These are phyloP conservation scores for Vararia minispora DNA, from an alignment of 768 basidiomycete genomes.

Conservation along the genomic window DNA sequence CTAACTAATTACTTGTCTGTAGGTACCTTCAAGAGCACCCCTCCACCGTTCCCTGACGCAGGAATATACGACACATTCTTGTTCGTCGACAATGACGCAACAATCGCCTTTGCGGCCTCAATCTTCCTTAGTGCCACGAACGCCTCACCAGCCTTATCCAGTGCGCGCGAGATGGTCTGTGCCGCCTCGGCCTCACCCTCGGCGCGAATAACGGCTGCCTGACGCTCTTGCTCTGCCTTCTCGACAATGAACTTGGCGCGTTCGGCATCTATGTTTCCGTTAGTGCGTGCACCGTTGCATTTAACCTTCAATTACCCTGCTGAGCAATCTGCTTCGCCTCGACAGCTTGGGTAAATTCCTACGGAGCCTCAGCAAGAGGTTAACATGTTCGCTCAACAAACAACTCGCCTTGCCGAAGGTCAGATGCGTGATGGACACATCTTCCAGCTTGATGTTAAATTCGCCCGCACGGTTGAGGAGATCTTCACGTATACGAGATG, in stretches of 20 bases:
- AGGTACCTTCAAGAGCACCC: conserved; percentile 77
- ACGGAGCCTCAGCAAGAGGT: conserved; percentile 6
- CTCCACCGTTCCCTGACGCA: conserved; percentile 61
- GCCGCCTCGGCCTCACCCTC: conserved; percentile 99
- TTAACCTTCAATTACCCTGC: conserved; percentile 49
- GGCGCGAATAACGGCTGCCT: conserved; percentile 95
- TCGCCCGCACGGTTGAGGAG: conserved; percentile 88
- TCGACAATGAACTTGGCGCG: conserved; percentile 99
- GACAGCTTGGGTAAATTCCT: conserved; percentile 97
- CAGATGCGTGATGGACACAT: conserved; percentile 91
- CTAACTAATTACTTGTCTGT: conserved; percentile 32
- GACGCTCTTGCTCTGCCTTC: conserved; percentile 98
- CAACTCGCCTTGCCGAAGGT: conserved; percentile 71
- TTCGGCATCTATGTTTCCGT: conserved; percentile 66
- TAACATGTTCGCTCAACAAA: background rate
- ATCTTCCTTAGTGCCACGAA: conserved; percentile 94
- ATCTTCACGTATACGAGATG: conserved; percentile 86
- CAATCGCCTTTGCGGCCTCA: conserved; percentile 97
- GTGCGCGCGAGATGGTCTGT: conserved; percentile 77
- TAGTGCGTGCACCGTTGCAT: background rate
- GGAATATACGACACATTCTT: conserved; percentile 88
- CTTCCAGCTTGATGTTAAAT: conserved; percentile 92
- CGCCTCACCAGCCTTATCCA: conserved; percentile 92
- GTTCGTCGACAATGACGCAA: conserved; percentile 65
- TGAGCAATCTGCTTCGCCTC: conserved; percentile 99